Conservation (phyloP, 2,329 filamentous ascomycete species). For the Fulvia fulva region DNA sequence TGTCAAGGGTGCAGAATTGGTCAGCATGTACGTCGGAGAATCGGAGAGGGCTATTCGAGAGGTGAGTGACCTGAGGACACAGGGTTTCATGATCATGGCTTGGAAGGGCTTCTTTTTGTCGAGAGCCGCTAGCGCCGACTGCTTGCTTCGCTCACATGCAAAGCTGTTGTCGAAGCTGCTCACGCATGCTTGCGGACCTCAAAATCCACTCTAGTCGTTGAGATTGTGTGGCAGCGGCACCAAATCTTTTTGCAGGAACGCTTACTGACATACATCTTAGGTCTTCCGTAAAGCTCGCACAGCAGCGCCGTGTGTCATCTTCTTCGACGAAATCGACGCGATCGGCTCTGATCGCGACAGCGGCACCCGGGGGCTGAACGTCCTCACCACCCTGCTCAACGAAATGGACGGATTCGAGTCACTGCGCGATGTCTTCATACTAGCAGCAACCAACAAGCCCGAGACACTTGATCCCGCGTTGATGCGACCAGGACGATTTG, state of each 20-base stretch:
- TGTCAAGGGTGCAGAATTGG: constrained; percentile 86
- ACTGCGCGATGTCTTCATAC: constrained; percentile 75
- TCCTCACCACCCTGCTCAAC: constrained; percentile 82
- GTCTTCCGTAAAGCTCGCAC: constrained; percentile 80
- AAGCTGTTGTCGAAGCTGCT: too few relatives aligned
- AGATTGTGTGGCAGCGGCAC: too few relatives aligned
- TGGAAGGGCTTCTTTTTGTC: too few relatives aligned
- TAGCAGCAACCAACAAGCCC: constrained; percentile 89
- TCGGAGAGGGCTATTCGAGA: constrained; percentile 82
- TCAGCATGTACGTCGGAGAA: constrained; percentile 97
- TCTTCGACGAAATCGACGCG: constrained; percentile 94
- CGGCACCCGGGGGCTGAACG: constrained; percentile 62
- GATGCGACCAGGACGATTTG: constrained; percentile 79
- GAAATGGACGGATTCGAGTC: constrained; percentile 95
- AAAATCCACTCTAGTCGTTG: too few relatives aligned
- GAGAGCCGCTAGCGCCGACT: too few relatives aligned
- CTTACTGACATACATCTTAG: background rate
- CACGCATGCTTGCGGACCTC: too few relatives aligned
- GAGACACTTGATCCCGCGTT: constrained; percentile 82
- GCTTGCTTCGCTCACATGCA: background rate
- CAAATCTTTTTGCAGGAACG: background rate
- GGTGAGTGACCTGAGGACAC: background rate
- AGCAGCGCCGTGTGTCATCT: constrained; percentile 88
- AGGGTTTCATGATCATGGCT: background rate
- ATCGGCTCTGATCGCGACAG: constrained; percentile 60